phyloP scores from a whole-genome alignment of 129 eudicot genomes.

The Apium graveolens region DNA sequence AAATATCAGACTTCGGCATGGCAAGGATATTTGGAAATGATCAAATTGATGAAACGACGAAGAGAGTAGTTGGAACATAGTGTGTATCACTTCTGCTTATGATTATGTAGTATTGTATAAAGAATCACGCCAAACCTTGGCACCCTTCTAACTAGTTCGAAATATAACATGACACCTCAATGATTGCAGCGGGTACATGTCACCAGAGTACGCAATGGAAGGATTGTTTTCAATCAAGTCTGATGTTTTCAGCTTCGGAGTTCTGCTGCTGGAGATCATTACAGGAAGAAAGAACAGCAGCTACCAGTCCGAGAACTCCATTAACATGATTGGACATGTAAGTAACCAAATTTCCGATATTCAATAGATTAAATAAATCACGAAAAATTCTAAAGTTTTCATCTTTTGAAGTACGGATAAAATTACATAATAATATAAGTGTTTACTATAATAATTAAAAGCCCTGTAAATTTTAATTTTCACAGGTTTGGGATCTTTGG shows the following conservation, averaged over 20 bases:
- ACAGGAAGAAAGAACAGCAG: constrained; percentile 12
- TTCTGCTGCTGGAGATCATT: constrained; percentile 9
- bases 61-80: constrained; percentile 24
- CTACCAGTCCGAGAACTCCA: constrained; percentile 2
- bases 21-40: constrained; percentile 13
- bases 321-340: constrained; percentile 20
- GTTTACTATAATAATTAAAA: not conserved
- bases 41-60: constrained; percentile 9
- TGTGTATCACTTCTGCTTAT: not conserved
- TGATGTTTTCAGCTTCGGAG: constrained; percentile 18
- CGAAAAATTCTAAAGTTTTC: not conserved
- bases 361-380: not conserved
- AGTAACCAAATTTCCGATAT: not conserved
- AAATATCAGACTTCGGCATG: constrained; percentile 20
- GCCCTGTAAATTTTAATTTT: not conserved
- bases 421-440: no score
- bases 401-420: no score
- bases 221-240: constrained; percentile 9
- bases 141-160: not conserved
- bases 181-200: constrained; percentile 14
- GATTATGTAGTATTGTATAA: no score
- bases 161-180: not conserved
- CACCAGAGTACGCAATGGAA: constrained; percentile 17
- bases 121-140: not conserved
- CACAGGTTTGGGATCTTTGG: constrained; percentile 21